Conservation (phyloP, 2,329 filamentous ascomycete genomes). For the Curvularia sp. region DNA sequence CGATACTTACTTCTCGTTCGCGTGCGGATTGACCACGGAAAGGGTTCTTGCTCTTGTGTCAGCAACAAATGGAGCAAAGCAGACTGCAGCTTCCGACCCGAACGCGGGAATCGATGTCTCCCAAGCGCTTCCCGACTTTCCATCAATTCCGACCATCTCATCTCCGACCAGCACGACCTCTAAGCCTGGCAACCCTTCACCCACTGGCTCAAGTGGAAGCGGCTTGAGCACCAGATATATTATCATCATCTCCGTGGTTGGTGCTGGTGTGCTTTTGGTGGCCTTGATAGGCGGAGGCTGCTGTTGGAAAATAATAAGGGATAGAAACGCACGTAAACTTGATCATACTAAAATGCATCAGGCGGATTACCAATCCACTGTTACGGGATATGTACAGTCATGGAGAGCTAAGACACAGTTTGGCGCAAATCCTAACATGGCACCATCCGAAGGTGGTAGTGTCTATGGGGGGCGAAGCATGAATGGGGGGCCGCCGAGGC, state of each 20-base stretch:
- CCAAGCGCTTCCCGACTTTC: background rate
- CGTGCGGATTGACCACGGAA: conserved; percentile 11
- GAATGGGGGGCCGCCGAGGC: background rate
- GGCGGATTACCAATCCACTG: background rate
- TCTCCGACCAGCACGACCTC: background rate
- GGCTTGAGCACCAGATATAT: conserved; percentile 6
- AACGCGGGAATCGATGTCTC: background rate
- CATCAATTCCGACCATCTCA: background rate
- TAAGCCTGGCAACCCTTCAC: background rate
- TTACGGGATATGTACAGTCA: background rate
- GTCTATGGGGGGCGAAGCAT: background rate
- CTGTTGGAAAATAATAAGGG: background rate
- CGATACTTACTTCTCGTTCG: conserved; percentile 7
- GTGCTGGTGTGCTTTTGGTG: conserved; percentile 1
- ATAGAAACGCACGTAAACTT: background rate
- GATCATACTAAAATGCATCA: background rate
- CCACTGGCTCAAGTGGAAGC: background rate
- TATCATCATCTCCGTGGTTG: conserved; percentile 6
- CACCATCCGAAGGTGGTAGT: background rate
- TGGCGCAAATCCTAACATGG: background rate
- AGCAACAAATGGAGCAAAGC: conserved; percentile 1
- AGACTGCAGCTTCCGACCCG: background rate
- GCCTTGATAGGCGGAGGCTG: conserved; percentile 2
- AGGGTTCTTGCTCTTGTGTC: conserved; percentile 12
- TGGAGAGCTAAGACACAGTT: background rate